phyloP scores from a whole-genome alignment of 2,329 filamentous ascomycete genomes.

The Colletotrichum truncatum region DNA sequence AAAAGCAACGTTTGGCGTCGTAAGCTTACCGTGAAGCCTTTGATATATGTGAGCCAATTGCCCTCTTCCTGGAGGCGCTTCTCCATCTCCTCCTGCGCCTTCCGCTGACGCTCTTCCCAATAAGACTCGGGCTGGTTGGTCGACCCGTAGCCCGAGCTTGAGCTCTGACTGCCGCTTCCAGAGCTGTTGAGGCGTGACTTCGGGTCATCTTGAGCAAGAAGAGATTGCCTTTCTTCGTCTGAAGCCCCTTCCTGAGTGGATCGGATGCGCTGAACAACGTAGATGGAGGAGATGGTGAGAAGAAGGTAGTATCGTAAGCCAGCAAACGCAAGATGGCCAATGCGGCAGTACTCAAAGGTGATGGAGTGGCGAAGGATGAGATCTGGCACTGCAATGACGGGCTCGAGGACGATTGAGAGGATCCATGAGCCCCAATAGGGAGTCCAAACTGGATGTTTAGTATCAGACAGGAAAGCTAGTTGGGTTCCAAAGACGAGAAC shows the following conservation, averaged over 20 bases:
- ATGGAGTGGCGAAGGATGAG: constrained; percentile 38
- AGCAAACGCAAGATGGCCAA: constrained; percentile 25
- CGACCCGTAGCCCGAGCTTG: constrained; percentile 51
- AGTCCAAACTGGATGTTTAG: constrained; percentile 64
- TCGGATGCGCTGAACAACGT: constrained; percentile 24
- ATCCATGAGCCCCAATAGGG: constrained; percentile 72
- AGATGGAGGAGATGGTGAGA: constrained; percentile 17
- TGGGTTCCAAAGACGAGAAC: constrained; percentile 72
- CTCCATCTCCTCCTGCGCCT: constrained; percentile 66
- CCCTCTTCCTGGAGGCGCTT: constrained; percentile 79
- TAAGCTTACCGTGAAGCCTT: constrained; percentile 68
- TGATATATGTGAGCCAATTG: constrained; percentile 80
- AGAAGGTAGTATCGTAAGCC: constrained; percentile 27
- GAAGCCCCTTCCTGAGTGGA: constrained; percentile 36
- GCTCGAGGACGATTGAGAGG: constrained; percentile 66
- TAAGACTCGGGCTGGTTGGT: constrained; percentile 59
- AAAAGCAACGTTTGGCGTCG: constrained; percentile 1
- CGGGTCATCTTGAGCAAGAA: constrained; percentile 51
- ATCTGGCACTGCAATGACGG: constrained; percentile 48
- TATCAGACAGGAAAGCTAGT: constrained; percentile 61
- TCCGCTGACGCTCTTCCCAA: constrained; percentile 62
- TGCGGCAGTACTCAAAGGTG: constrained; percentile 22
- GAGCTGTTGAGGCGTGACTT: constrained; percentile 35
- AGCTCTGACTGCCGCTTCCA: constrained; percentile 31
- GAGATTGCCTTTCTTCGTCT: constrained; percentile 67